Conservation (phyloP, 768 basidiomycete genomes). For the Neoboletus magnificus region DNA sequence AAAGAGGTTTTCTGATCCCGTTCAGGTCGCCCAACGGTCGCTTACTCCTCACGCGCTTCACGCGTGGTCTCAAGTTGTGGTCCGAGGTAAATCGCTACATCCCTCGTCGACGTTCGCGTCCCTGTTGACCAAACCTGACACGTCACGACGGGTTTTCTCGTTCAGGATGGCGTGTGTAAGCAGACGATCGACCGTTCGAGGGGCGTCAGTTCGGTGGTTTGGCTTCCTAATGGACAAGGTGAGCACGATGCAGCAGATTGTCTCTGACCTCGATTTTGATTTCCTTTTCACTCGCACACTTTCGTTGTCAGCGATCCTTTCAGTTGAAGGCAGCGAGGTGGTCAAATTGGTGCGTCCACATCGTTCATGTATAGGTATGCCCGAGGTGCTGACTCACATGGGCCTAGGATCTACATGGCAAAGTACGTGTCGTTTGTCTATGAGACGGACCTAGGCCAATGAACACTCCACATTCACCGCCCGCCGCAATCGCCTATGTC, state of each 20-base stretch:
- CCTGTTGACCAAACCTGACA: not conserved
- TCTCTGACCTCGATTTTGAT: not conserved
- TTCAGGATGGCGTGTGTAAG: slow-evolving; percentile 47
- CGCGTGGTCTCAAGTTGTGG: slow-evolving; percentile 50
- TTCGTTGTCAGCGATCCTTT: slow-evolving; percentile 40
- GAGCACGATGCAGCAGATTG: not conserved
- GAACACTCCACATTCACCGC: not conserved
- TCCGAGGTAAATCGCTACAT: slow-evolving; percentile 34
- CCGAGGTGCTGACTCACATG: not conserved
- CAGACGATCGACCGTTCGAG: slow-evolving; percentile 46
- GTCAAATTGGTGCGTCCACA: slow-evolving; percentile 38
- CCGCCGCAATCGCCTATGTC: not conserved
- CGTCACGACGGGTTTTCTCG: not conserved
- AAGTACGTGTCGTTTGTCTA: slow-evolving; percentile 19
- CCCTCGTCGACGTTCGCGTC: not conserved
- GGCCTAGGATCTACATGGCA: slow-evolving; percentile 41
- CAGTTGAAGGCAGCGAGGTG: slow-evolving; percentile 47
- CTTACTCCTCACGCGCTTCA: slow-evolving; percentile 45
- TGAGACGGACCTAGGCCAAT: not conserved
- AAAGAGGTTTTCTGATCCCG: not conserved
- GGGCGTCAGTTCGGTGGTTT: slow-evolving; percentile 44
- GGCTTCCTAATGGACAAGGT: slow-evolving; percentile 50
- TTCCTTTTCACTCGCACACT: not conserved
- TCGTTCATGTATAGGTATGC: not conserved
- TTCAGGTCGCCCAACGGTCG: slow-evolving; percentile 47